Evolutionary conservation across 441 rosid genomes (phyloP).

Genomic region (Brassica hybrid): DNA sequence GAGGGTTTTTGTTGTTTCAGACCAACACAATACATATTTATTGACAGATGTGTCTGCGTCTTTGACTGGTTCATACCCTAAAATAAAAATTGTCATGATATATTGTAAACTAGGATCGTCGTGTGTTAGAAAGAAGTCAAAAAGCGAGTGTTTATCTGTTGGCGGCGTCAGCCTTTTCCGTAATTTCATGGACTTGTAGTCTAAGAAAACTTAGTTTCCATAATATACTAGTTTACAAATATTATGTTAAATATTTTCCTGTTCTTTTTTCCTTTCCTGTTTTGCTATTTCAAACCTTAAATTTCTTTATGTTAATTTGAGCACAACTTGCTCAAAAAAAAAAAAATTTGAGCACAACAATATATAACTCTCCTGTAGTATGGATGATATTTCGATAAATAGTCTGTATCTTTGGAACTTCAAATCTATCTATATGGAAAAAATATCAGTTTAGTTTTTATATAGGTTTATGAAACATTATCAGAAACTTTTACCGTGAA

Average conservation of each 20-base stretch:
- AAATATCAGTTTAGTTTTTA: neutral
- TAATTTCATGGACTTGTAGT: conserved; percentile 27
- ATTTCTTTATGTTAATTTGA: neutral
- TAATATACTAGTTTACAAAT: neutral
- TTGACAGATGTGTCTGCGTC: conserved; percentile 32
- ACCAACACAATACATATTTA: conserved; percentile 23
- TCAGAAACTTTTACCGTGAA: too few species aligned
- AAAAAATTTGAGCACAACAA: too few species aligned
- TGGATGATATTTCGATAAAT: neutral
- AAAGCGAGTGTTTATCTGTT: conserved; percentile 14
- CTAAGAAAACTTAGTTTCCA: neutral
- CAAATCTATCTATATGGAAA: neutral
- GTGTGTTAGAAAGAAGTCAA: conserved; percentile 2
- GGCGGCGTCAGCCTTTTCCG: conserved; percentile 27
- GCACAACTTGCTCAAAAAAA: too few species aligned
- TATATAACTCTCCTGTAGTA: neutral
- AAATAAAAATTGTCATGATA: conserved; percentile 12
- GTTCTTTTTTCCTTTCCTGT: neutral
- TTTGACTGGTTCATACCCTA: conserved; percentile 17
- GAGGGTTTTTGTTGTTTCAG: conserved; percentile 19
- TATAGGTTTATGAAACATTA: too few species aligned
- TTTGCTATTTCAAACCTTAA: neutral
- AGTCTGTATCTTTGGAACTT: neutral
- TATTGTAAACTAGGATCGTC: neutral
- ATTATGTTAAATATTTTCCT: too few species aligned